Conservation (phyloP, 2,329 filamentous ascomycete genomes). For the Atkinsonella hypoxylon region DNA sequence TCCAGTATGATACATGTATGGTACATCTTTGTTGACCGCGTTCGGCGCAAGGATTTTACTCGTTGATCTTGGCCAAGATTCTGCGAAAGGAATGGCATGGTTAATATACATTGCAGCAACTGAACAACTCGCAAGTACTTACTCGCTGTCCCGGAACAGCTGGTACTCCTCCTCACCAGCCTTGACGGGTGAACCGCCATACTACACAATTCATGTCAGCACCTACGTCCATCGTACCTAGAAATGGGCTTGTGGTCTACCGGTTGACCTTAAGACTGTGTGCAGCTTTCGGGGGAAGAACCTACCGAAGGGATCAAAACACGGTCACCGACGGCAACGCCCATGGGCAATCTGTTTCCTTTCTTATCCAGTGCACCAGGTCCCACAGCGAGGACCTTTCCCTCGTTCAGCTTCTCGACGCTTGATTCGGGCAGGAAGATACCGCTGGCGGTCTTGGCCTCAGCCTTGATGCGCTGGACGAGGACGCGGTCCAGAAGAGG, state of each 20-base stretch:
- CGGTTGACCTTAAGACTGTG: too few species aligned
- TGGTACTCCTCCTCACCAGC: slow-evolving; percentile 94
- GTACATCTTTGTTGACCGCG: slow-evolving; percentile 15
- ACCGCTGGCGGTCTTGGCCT: slow-evolving; percentile 88
- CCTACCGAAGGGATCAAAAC: slow-evolving; percentile 90
- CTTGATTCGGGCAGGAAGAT: slow-evolving; percentile 96
- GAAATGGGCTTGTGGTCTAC: too few species aligned
- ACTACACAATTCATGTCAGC: slow-evolving; percentile 37
- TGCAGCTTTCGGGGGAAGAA: slow-evolving; percentile 4
- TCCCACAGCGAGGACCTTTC: slow-evolving; percentile 88
- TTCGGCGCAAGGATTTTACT: slow-evolving; percentile 40
- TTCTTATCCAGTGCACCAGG: slow-evolving; percentile 80
- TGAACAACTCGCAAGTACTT: slow-evolving; percentile 32
- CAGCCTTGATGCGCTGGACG: slow-evolving; percentile 94
- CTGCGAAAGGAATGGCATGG: slow-evolving; percentile 30
- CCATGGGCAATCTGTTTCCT: slow-evolving; percentile 76
- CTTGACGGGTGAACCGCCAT: slow-evolving; percentile 89
- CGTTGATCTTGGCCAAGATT: slow-evolving; percentile 97
- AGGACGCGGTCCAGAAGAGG: slow-evolving; percentile 97
- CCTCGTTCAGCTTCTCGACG: slow-evolving; percentile 98
- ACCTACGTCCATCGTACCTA: not conserved
- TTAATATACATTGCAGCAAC: too few species aligned
- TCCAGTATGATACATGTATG: slow-evolving; percentile 23
- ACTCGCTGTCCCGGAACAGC: slow-evolving; percentile 97
- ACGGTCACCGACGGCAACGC: slow-evolving; percentile 74